A percentile compares a stretch with the other conserved stretches of the same genome.
These are phyloP conservation scores for Saccharomycopsis crataegensis DNA, from an alignment of 1,139 yeast genomes.

Conservation along the genomic window DNA sequence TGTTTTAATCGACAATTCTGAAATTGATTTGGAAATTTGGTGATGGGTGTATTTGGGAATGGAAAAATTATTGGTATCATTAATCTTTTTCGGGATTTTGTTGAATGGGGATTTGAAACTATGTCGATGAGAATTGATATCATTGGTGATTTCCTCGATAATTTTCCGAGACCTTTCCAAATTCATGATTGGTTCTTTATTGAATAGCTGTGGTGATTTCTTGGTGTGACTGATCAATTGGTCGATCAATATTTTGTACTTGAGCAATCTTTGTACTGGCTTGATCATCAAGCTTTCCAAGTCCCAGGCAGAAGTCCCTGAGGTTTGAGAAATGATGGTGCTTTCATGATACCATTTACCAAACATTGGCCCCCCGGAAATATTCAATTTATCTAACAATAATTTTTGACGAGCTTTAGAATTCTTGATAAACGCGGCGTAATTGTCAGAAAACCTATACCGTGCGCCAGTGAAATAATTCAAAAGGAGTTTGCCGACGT, in stretches of 20 bases:
- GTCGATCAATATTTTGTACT: slow-evolving; percentile 22
- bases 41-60: no score
- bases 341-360: slow-evolving; percentile 25
- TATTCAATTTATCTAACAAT: slow-evolving; percentile 40
- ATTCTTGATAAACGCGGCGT: background rate
- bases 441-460: background rate
- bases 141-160: background rate
- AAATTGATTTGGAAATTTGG: no score
- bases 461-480: background rate
- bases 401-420: background rate
- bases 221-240: slow-evolving; percentile 17
- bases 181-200: background rate
- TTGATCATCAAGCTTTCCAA: slow-evolving; percentile 23
- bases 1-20: no score
- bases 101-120: no score
- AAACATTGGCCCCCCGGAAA: slow-evolving; percentile 22
- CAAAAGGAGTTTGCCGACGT: background rate
- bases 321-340: slow-evolving; percentile 21
- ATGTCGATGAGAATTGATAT: background rate
- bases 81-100: no score
- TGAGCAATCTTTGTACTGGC: slow-evolving; percentile 25
- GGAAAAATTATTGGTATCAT: no score
- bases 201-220: background rate
- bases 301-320: slow-evolving; percentile 23
- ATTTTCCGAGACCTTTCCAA: background rate